Percentiles rank a stretch among this genome's conserved stretches.
Evolutionary conservation across 768 basidiomycete genomes (phyloP).

Genomic region (Neoboletus subvelutipes): DNA sequence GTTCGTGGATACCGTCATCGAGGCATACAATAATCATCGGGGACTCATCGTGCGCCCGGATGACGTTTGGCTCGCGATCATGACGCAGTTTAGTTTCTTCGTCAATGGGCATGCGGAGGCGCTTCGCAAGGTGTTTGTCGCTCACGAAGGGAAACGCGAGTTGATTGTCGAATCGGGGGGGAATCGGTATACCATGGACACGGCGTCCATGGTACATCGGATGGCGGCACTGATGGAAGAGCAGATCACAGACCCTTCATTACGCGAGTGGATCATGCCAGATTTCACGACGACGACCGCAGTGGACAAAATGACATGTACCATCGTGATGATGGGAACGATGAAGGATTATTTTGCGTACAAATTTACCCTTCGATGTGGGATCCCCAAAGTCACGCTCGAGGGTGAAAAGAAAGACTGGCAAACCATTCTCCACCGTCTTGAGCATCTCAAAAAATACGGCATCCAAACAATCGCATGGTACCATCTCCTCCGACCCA

Average conservation of each 20-base stretch:
- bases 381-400: slow-evolving; percentile 46
- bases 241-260: slow-evolving; percentile 21
- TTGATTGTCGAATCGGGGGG: slow-evolving; percentile 26
- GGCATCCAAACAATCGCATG: slow-evolving; percentile 39
- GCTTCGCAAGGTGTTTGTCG: slow-evolving; percentile 33
- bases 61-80: slow-evolving; percentile 44
- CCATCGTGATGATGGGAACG: slow-evolving; percentile 44
- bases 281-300: slow-evolving; percentile 45
- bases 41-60: slow-evolving; percentile 47
- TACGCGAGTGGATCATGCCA: slow-evolving; percentile 43
- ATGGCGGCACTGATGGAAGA: slow-evolving; percentile 25
- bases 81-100: slow-evolving; percentile 40
- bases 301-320: slow-evolving; percentile 37
- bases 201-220: slow-evolving; percentile 27
- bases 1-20: slow-evolving; percentile 36
- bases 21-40: slow-evolving; percentile 37
- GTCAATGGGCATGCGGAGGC: slow-evolving; percentile 38
- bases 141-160: slow-evolving; percentile 24
- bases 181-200: slow-evolving; percentile 31
- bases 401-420: slow-evolving; percentile 43
- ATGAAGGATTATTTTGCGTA: slow-evolving; percentile 43
- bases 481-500: slow-evolving; percentile 40
- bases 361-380: slow-evolving; percentile 33
- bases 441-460: slow-evolving; percentile 41
- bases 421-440: slow-evolving; percentile 33